Conservation (phyloP, 176 grass and related monocot species). For the Areca catechu region DNA sequence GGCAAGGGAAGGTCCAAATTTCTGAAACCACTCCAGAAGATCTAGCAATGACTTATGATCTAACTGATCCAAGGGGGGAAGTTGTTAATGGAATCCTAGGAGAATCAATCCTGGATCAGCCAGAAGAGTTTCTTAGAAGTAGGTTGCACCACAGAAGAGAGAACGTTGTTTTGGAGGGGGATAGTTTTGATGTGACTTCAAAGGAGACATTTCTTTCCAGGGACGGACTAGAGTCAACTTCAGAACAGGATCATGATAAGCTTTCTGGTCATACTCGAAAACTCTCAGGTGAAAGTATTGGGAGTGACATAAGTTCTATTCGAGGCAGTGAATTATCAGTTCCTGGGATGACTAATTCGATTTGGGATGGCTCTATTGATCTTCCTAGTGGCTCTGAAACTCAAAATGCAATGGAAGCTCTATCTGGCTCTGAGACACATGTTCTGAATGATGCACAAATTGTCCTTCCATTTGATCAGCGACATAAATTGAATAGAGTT, state of each 20-base stretch:
- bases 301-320: slow-evolving; percentile 93
- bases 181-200: slow-evolving; percentile 34
- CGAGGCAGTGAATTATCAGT: slow-evolving; percentile 74
- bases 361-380: slow-evolving; percentile 64
- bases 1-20: slow-evolving; percentile 19
- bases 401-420: slow-evolving; percentile 42
- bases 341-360: slow-evolving; percentile 46
- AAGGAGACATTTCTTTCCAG: slow-evolving; percentile 6
- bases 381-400: slow-evolving; percentile 44
- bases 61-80: slow-evolving; percentile 26
- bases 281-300: slow-evolving; percentile 82
- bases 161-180: slow-evolving; percentile 18
- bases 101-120: slow-evolving; percentile 33
- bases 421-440: slow-evolving; percentile 39
- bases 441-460: slow-evolving; percentile 59
- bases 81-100: slow-evolving; percentile 47
- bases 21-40: slow-evolving; percentile 24
- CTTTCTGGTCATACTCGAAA: slow-evolving; percentile 55
- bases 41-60: slow-evolving; percentile 10
- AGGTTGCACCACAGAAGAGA: slow-evolving; percentile 36
- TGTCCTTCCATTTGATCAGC: slow-evolving; percentile 85
- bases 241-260: slow-evolving; percentile 43
- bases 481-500: slow-evolving; percentile 69
- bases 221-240: slow-evolving; percentile 21
- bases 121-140: slow-evolving; percentile 24